Percentiles rank a stretch among this genome's conserved stretches.
These are phyloP conservation scores for Pulveroboletus sp. DNA, from an alignment of 768 basidiomycete species.

Conservation along the genomic window DNA sequence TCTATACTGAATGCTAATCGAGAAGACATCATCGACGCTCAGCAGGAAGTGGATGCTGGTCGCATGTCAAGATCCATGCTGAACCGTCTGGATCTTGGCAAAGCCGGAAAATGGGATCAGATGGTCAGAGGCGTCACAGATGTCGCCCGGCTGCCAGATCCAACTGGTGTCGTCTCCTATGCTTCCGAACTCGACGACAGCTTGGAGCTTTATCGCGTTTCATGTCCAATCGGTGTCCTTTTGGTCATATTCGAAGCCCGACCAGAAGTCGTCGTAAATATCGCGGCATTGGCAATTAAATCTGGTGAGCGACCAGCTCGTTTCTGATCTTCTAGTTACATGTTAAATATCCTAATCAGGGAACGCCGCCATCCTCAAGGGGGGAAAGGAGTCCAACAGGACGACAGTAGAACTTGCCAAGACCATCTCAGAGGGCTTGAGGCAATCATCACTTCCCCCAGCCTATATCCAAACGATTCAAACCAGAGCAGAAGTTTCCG, in stretches of 20 bases:
- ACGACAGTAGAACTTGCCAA: slow-evolving; percentile 76
- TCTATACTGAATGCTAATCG: slow-evolving; percentile 79
- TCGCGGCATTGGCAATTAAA: slow-evolving; percentile 93
- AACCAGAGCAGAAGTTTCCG: slow-evolving; percentile 87
- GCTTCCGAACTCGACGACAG: slow-evolving; percentile 86
- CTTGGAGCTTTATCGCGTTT: slow-evolving; percentile 88
- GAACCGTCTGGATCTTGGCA: slow-evolving; percentile 79
- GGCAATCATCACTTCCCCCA: slow-evolving; percentile 66
- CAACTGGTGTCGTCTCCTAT: slow-evolving; percentile 83
- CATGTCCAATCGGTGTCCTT: slow-evolving; percentile 94
- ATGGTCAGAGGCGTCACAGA: slow-evolving; percentile 91
- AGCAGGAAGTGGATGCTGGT: slow-evolving; percentile 75
- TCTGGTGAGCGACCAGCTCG: slow-evolving; percentile 62
- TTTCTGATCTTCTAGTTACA: not conserved
- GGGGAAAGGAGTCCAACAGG: slow-evolving; percentile 90
- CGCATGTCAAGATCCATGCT: slow-evolving; percentile 80
- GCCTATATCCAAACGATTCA: slow-evolving; percentile 91
- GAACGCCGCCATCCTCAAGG: slow-evolving; percentile 95
- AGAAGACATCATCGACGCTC: slow-evolving; percentile 80
- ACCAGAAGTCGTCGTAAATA: slow-evolving; percentile 97
- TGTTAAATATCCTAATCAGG: slow-evolving; percentile 44
- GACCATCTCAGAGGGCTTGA: slow-evolving; percentile 76
- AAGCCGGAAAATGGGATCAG: slow-evolving; percentile 87
- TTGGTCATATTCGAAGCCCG: slow-evolving; percentile 97
- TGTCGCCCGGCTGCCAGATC: slow-evolving; percentile 82